Percentiles rank a stretch among this genome's conserved stretches.
Evolutionary conservation across 2,329 filamentous ascomycete genomes (phyloP).

Genomic region (Penicillium vulpinum): DNA sequence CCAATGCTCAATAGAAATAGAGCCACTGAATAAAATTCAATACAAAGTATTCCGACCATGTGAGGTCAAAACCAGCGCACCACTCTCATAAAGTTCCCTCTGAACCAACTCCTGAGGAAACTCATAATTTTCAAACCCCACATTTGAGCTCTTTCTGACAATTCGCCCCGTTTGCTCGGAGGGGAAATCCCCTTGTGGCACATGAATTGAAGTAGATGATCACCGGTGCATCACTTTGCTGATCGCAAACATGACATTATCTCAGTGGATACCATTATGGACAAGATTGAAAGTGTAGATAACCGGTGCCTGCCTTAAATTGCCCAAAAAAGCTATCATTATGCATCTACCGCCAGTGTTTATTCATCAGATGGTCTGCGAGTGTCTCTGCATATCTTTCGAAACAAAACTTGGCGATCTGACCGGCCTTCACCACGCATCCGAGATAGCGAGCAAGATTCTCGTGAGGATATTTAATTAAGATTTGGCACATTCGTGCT

Average conservation of each 20-base stretch:
- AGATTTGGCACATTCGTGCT: background rate
- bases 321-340: background rate
- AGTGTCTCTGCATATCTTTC: background rate
- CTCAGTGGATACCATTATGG: background rate
- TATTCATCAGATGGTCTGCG: background rate
- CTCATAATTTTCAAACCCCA: no score
- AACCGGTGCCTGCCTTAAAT: background rate
- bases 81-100: no score
- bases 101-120: no score
- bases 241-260: background rate
- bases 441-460: background rate
- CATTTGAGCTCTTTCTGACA: background rate
- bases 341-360: background rate
- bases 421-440: background rate
- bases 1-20: background rate
- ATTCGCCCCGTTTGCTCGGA: background rate
- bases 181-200: background rate
- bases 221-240: background rate
- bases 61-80: no score
- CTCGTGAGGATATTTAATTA: background rate
- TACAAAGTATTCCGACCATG: background rate
- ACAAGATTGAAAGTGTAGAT: background rate
- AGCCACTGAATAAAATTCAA: background rate
- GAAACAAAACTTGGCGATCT: background rate
- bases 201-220: background rate